phyloP scores from a whole-genome alignment of 169 alveolate species.

The Blepharisma undulans region DNA sequence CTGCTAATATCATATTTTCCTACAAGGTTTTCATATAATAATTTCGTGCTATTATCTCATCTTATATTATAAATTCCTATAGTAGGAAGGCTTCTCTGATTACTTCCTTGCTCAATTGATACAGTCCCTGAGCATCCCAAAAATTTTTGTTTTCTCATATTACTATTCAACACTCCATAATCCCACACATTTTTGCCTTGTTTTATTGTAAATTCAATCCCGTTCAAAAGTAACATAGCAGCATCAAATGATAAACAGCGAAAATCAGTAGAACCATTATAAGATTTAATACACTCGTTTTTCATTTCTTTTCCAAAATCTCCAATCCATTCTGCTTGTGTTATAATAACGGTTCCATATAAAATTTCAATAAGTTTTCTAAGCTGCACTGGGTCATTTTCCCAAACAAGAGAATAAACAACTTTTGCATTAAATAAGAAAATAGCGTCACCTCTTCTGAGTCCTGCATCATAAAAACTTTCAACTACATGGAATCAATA shows the following conservation, averaged over 20 bases:
- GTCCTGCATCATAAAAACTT: conserved; percentile 19
- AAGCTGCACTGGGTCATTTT: not conserved
- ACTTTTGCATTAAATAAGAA: not conserved
- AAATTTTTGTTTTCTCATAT: not conserved
- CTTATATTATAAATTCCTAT: not conserved
- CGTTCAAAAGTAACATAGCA: not conserved
- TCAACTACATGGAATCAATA: not conserved
- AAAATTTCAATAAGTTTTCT: not conserved
- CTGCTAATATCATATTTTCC: not conserved
- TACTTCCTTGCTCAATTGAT: not conserved
- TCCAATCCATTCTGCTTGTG: not conserved
- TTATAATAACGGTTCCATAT: not conserved
- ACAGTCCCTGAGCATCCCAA: not conserved
- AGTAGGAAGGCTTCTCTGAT: not conserved
- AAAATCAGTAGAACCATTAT: not conserved
- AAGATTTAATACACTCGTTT: not conserved
- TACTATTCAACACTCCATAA: not conserved
- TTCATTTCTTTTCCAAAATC: not conserved
- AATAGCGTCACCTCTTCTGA: not conserved
- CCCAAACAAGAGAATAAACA: not conserved
- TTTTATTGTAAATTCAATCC: not conserved
- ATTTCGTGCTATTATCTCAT: not conserved
- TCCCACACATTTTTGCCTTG: not conserved
- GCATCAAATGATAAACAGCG: not conserved
- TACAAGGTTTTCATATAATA: not conserved